Base-by-base conservation (phyloP, 2,329 filamentous ascomycete genomes). In the Diaporthe sp. region DNA sequence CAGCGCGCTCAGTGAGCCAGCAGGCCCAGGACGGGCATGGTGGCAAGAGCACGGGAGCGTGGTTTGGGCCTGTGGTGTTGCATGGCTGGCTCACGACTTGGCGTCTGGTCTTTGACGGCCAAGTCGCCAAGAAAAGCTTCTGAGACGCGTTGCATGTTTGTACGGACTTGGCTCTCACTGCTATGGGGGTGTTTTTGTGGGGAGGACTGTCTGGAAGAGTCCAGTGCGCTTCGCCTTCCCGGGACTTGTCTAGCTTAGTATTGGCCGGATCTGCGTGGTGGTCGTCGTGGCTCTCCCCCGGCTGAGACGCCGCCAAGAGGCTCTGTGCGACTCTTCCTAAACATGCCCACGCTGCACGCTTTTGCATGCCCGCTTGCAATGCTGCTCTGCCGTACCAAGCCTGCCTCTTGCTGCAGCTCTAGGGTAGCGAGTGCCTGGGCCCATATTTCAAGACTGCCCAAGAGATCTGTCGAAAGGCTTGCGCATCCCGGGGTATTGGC, bases 221-320 rank as follows among this genome's bases (percentile, higher is more conserved):
- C 63, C 63, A 53, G 19, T 53, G 63, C 47, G n/a, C 63, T 10
- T 68, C 63, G 47, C 32, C 39, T 53, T 37, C 15, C 63, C 47
- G n/a, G 32, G 22, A 53, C 30, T 13, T 44, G 35, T 51, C 39
- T 50, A 42, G 30, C 12, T 27, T 71, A 55, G 56, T 53, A 56
- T 66, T 70, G 53, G 56, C 9, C 19, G 37, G 47, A 37, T 27
- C 2, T 35, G 8, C 37, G 30, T n/a, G 50, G 12, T 27, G 27
- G 37, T 50, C 19, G 37, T 47, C 71, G 35, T 70, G 35, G 19
- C 44, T 44, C 39, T 35, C 25, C 47, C 44, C 53, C 35, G 42
- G 56, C 51, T 74, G 72, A 63, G 73, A 74, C 73, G 68, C 50
- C 66, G 73, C 73, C 73, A 74, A 74, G 73, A 74, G 58, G 73